Base-by-base conservation (phyloP, 441 rosid genomes). In the Erysimum cheiri region DNA sequence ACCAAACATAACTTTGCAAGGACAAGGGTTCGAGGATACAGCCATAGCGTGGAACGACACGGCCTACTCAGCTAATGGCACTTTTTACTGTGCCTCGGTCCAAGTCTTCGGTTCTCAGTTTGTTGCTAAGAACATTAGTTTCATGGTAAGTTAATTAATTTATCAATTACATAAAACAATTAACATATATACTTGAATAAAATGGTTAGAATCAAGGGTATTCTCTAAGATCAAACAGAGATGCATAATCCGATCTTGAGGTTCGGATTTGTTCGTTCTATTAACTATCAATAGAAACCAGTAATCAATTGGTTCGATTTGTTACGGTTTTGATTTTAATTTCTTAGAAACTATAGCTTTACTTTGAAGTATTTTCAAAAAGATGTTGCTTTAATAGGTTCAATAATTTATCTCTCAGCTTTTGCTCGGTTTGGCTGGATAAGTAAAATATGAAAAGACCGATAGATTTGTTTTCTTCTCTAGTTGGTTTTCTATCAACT, bases 1-100 rank as follows among this genome's bases (percentile, higher is more conserved):
- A 73, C 95, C 83, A 8, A 93, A 89, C 58, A 74, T 93, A 35
- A 93, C 96, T 39, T 85, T 93, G 49, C 96, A 89, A 82, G 98
- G 98, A 60, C 97, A 89, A 83, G 93, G 96, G 46, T 89, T 81
- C 48, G 78, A 83, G 50, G 77, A 85, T 8, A 91, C 98, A 32
- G 92, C 97, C 12, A 87, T 91, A 55, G 91, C 78, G 24, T 93
- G 98, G 98, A 89, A 91, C 19, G 91, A 86, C 69, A 91, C 96
- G 3, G 97, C 96, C 22, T 83, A 72, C 28, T 88, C 97, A 24
- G 80, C 98, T 3, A 60, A 67, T n/a, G 97, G 96, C 29, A 93
- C 96, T 3, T 91, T 88, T 64, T 88, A 75, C 3, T 84, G 96
- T 17, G 96, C 87, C 37, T 76, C 97, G 2, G 93, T 91, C 22